phyloP scores from a whole-genome alignment of 2,329 filamentous ascomycete species.

The Alternaria arborescens region DNA sequence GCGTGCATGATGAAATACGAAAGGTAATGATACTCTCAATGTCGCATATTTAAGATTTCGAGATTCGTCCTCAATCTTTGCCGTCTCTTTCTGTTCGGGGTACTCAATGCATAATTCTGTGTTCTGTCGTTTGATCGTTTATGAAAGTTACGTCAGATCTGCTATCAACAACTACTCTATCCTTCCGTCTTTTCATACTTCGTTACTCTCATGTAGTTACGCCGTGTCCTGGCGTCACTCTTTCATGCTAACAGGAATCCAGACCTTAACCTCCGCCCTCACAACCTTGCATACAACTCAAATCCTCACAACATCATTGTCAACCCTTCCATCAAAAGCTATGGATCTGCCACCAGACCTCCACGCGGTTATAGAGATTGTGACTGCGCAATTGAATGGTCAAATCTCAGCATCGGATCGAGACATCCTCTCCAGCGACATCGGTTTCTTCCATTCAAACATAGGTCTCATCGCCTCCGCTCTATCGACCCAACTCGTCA shows the following conservation, averaged over 20 bases:
- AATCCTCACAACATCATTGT: conserved; percentile 48
- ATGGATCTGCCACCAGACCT: conserved; percentile 54
- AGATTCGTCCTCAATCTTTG: background rate
- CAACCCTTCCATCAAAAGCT: conserved; percentile 45
- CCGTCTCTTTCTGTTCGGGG: background rate
- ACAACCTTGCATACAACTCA: conserved; percentile 43
- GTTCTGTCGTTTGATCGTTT: conserved; percentile 8
- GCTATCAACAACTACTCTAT: too few relatives aligned
- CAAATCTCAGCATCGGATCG: conserved; percentile 49
- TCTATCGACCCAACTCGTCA: conserved; percentile 46
- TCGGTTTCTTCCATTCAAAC: conserved; percentile 52
- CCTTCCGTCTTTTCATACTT: too few relatives aligned
- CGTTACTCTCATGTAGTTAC: background rate
- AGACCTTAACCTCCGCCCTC: conserved; percentile 52
- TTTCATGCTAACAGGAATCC: conserved; percentile 8
- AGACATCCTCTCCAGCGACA: conserved; percentile 52
- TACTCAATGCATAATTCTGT: background rate
- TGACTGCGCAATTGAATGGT: conserved; percentile 52
- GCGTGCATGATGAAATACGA: conserved; percentile 52
- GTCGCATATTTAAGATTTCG: background rate
- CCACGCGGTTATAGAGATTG: conserved; percentile 54
- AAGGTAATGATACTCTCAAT: conserved; percentile 40
- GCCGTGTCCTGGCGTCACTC: background rate
- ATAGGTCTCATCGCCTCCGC: conserved; percentile 45
- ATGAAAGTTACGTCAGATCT: background rate